Evolutionary conservation across 371 early-diverging fungal species (phyloP).

Genomic region (Phascolomyces articulosus): DNA sequence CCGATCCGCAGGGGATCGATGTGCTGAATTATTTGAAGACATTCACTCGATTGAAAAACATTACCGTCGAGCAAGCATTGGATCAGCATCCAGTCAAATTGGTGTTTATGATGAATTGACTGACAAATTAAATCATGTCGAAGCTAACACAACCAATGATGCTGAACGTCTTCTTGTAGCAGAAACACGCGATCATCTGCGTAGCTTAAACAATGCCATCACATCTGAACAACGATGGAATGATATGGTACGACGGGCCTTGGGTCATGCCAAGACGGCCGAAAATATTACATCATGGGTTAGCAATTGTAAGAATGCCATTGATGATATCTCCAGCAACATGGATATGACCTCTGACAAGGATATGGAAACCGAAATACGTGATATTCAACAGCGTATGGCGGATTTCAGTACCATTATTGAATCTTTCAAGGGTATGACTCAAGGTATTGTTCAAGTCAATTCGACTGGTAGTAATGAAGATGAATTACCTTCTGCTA

Average conservation of each 20-base stretch:
- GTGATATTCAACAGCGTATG: constrained; percentile 30
- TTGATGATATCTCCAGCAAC: constrained; percentile 18
- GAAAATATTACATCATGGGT: constrained; percentile 39
- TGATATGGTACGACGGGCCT: constrained; percentile 28
- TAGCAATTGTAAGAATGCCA: constrained; percentile 31
- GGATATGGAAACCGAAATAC: constrained; percentile 25
- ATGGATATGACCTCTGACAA: constrained; percentile 19
- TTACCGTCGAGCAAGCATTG: constrained; percentile 1
- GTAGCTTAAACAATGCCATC: background rate
- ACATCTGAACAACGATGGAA: constrained; percentile 12
- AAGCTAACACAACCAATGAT: background rate
- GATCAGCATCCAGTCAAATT: constrained; percentile 8
- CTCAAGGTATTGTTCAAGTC: constrained; percentile 11
- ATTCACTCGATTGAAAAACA: constrained; percentile 5
- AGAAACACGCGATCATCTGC: constrained; percentile 1
- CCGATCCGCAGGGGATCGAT: background rate
- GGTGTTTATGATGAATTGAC: constrained; percentile 5
- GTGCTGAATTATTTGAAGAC: background rate
- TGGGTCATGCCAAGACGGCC: constrained; percentile 37
- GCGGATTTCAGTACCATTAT: constrained; percentile 29
- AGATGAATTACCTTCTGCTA: background rate
- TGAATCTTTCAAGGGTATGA: constrained; percentile 30
- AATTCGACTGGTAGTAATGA: background rate
- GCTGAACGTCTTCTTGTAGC: background rate
- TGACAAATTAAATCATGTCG: background rate